Base-by-base conservation (phyloP, 805 yeast species). In the Ogataea salicorniae region DNA sequence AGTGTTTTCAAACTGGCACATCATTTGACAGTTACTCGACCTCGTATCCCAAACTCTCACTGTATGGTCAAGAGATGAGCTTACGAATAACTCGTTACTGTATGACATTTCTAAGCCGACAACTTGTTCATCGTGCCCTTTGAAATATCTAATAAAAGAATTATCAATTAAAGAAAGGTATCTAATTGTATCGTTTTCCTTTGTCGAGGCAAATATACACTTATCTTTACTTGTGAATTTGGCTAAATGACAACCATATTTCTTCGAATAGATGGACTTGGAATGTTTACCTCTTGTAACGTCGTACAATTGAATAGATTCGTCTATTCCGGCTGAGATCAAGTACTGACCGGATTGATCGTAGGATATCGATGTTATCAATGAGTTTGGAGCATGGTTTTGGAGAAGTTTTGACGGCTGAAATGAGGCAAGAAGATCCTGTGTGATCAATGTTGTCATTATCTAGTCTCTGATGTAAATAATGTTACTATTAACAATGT, bases 231-330 rank as follows among this genome's bases (percentile, higher is more conserved):
- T 95, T 1, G 96, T 82, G 64, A 94, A 94, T 41, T 81, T 74
- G 2, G 96, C 97, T 36, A 87, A 67, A 59, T 88, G 90, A 48
- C 90, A 87, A 1, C 99, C 99, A 58, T 94, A 94, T 61, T 94
- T 94, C 68, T 90, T 91, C 29, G 94, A 83, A 49, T 79, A 83
- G 8, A 87, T 76, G 4, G 89, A 79, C 56, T 83, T 86, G 39
- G 75, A 58, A 52, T 81, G 85, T 46, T 76, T 72, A 6, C 97
- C 97, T 50, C 76, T 75, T 34, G 77, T 68, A 17, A 77, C 70
- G 66, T 92, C 96, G 63, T 89, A 92, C 17, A 94, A 69, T 58
- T 89, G 95, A 57, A 94, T 81, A 23, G 86, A 74, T 60, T 88
- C 92, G 67, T 87, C 95, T 6, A 82, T 80, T 4, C 95, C 89